phyloP scores from a whole-genome alignment of 768 basidiomycete species.

The Mycena galericulata region DNA sequence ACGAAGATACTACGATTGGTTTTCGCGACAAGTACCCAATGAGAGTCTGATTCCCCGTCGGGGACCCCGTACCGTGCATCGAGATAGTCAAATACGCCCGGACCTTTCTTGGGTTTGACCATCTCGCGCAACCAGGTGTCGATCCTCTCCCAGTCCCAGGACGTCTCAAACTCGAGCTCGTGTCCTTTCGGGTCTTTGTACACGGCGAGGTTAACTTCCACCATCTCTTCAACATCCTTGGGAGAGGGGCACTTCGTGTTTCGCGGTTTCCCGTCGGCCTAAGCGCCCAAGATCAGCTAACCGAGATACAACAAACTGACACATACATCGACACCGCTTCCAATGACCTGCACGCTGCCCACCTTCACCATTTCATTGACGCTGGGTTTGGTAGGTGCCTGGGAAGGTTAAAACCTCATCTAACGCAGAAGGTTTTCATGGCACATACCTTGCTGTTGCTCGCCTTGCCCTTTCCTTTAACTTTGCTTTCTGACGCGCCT shows the following conservation, averaged over 20 bases:
- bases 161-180: not conserved
- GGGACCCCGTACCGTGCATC: not conserved
- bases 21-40: not conserved
- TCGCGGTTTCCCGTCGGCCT: not conserved
- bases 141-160: not conserved
- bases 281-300: not conserved
- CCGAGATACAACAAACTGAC: not conserved
- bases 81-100: not conserved
- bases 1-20: not conserved
- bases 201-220: not conserved
- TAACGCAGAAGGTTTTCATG: too few relatives aligned
- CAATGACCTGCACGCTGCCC: not conserved
- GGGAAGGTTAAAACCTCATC: not conserved
- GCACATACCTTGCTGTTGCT: not conserved
- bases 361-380: not conserved
- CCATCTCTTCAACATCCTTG: constrained; percentile 1
- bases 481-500: not conserved
- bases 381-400: not conserved
- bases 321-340: not conserved
- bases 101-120: not conserved
- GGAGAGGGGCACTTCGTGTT: not conserved
- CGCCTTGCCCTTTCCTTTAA: not conserved
- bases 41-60: not conserved
- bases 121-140: not conserved
- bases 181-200: not conserved